Evolutionary conservation across 2,329 filamentous ascomycete genomes (phyloP), one percentile per base, ranked within the genome.

Genomic region (Aureobasidium mangrovei): DNA sequence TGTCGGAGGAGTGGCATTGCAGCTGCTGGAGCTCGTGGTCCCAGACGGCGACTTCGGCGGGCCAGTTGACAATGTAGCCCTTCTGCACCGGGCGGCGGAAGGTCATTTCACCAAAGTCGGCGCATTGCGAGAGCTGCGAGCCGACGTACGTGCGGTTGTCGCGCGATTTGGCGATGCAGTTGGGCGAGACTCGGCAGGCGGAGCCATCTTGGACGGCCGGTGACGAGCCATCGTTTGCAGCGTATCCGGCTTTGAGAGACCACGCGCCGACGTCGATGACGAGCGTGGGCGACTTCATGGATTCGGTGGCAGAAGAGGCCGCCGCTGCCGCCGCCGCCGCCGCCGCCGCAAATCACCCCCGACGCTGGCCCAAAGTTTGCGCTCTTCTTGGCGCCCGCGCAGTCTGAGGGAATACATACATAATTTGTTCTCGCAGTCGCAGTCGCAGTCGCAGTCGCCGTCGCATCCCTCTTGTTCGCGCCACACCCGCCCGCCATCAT

Each of bases 11-110:
- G 61, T 94, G 84, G 67, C 86, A 89, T 69, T 76, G 54, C 8
- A 60, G 53, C 7, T 39, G n/a, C 43, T 36, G 54, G 64, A 97
- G 87, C 57, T 91, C 84, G 61, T 85, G 82, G 64, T 96, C 90
- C 93, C 93, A 98, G 49, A 98, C 88, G 65, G 93, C 91, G 70
- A 88, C 91, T 73, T 98, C 82, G 0, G 86, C 85, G 70, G 98
- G 93, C 93, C 93, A 98, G 66, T 91, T 96, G 58, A 97, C 91
- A 47, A 97, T 77, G 65, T 88, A 97, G 6, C 93, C 93, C 70
- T 91, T 94, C 70, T 98, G 93, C 1, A 97, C 87, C 0, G 93
- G 93, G 0, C 91, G 78, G 1, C 91, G 81, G 64, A 96, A 95
- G 7, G 82, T 79, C 24, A 94, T 82, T 68, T 96, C 91, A 60